phyloP scores from a whole-genome alignment of 768 basidiomycete genomes.

The Kwoniella sp. region DNA sequence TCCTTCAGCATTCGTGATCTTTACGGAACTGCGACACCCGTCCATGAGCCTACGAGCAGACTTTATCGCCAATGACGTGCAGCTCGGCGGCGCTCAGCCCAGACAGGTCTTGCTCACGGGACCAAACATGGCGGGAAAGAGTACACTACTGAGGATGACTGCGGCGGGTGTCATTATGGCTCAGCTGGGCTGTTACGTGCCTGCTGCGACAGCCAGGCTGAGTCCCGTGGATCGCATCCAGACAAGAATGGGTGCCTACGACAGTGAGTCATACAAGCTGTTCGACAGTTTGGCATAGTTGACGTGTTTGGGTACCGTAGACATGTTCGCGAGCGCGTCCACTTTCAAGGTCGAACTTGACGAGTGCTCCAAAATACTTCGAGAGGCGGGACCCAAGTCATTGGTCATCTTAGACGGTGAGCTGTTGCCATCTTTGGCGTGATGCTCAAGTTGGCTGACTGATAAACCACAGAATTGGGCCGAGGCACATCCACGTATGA shows the following conservation, averaged over 20 bases:
- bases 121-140: slow-evolving; percentile 64
- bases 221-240: slow-evolving; percentile 84
- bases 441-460: slow-evolving; percentile 3
- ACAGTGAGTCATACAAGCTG: too few species aligned
- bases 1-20: slow-evolving; percentile 68
- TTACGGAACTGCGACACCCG: slow-evolving; percentile 84
- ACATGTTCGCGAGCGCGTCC: slow-evolving; percentile 49
- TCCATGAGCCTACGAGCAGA: slow-evolving; percentile 66
- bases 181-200: slow-evolving; percentile 91
- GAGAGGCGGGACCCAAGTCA: slow-evolving; percentile 88
- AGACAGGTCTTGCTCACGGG: slow-evolving; percentile 84
- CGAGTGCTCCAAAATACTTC: slow-evolving; percentile 90
- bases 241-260: slow-evolving; percentile 98
- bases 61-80: slow-evolving; percentile 92
- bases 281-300: too few species aligned
- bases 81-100: slow-evolving; percentile 61
- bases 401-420: slow-evolving; percentile 89
- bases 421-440: slow-evolving; percentile 28
- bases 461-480: slow-evolving; percentile 66
- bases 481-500: slow-evolving; percentile 95
- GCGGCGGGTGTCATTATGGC: slow-evolving; percentile 87
- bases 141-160: slow-evolving; percentile 83
- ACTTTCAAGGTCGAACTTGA: slow-evolving; percentile 99
- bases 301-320: slow-evolving; percentile 9
- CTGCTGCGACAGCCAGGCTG: slow-evolving; percentile 78